phyloP scores from a whole-genome alignment of 805 yeast genomes.

The Saccharomycopsis sp. region DNA sequence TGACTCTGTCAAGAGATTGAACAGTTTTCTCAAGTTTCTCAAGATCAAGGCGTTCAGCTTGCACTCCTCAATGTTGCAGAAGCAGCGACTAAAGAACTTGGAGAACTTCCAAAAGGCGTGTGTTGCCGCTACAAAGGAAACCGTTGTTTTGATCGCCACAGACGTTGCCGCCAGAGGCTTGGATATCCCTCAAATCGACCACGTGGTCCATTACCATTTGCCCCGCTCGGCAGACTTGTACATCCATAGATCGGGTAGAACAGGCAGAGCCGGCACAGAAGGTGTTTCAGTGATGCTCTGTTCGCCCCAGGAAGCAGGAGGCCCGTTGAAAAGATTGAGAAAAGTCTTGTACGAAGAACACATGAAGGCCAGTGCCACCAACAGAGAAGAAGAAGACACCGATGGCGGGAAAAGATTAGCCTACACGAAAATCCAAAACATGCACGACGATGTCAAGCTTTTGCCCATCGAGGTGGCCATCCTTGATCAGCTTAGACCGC shows the following conservation, averaged over 20 bases:
- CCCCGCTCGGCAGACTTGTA: constrained; percentile 93
- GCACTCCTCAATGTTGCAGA: constrained; percentile 93
- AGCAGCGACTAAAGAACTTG: constrained; percentile 76
- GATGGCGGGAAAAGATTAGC: constrained; percentile 1
- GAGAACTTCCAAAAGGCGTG: constrained; percentile 65
- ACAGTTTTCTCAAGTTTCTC: constrained; percentile 63
- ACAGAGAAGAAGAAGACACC: constrained; percentile 34
- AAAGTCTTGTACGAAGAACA: constrained; percentile 28
- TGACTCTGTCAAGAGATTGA: constrained; percentile 82
- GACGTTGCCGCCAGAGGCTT: constrained; percentile 98
- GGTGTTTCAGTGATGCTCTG: constrained; percentile 95
- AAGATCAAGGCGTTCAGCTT: constrained; percentile 63
- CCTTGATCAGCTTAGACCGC: constrained; percentile 56
- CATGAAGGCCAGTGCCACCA: constrained; percentile 6
- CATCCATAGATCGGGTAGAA: constrained; percentile 94
- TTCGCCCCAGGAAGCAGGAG: constrained; percentile 88
- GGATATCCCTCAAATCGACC: constrained; percentile 84
- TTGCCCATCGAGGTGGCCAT: constrained; percentile 73
- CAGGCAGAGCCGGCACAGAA: constrained; percentile 89
- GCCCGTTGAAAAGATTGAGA: constrained; percentile 72
- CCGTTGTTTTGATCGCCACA: constrained; percentile 77
- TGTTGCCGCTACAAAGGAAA: constrained; percentile 26
- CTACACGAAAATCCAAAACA: constrained; percentile 1
- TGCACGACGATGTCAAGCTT: constrained; percentile 40
- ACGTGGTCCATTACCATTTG: constrained; percentile 91